Percentiles rank a stretch among this genome's conserved stretches.
Conservation (phyloP, 2,329 filamentous ascomycete species). For the Stagonosporopsis cucurbitacearum region DNA sequence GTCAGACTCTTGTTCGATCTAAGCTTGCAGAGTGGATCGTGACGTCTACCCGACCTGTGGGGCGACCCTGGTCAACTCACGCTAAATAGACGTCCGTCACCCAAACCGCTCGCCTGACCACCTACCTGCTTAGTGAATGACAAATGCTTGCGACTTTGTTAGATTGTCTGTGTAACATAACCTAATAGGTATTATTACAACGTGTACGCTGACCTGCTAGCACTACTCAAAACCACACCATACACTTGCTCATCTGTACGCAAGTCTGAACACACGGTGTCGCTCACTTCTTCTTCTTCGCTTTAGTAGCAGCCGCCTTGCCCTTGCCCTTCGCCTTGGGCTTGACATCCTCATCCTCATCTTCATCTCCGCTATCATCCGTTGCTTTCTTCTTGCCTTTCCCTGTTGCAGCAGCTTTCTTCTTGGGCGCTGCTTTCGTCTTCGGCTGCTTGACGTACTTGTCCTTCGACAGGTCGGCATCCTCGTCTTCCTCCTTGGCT, state of each 20-base stretch:
- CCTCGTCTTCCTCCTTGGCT: conserved; percentile 69
- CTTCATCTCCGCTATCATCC: conserved; percentile 45
- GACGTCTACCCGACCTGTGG: conserved; percentile 15
- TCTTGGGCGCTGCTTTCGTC: conserved; percentile 64
- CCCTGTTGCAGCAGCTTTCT: conserved; percentile 54
- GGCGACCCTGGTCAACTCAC: conserved; percentile 1
- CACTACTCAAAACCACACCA: background rate
- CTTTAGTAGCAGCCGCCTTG: conserved; percentile 49
- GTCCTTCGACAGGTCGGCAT: conserved; percentile 87
- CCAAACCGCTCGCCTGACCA: conserved; percentile 6
- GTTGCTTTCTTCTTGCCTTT: conserved; percentile 46
- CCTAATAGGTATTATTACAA: conserved; percentile 4
- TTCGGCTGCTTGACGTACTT: conserved; percentile 96
- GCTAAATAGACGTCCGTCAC: background rate
- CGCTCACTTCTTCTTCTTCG: conserved; percentile 33
- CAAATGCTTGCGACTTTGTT: no score
- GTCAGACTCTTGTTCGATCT: conserved; percentile 13
- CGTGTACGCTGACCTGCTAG: background rate
- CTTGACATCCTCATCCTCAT: conserved; percentile 57
- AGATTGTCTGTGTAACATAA: no score
- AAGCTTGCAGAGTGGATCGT: conserved; percentile 16
- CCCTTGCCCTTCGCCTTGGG: conserved; percentile 56
- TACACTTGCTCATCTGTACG: no score
- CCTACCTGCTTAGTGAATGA: background rate
- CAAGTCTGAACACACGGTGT: background rate